Evolutionary conservation across 441 rosid species (phyloP).

Genomic region (Gossypium gossypioides): DNA sequence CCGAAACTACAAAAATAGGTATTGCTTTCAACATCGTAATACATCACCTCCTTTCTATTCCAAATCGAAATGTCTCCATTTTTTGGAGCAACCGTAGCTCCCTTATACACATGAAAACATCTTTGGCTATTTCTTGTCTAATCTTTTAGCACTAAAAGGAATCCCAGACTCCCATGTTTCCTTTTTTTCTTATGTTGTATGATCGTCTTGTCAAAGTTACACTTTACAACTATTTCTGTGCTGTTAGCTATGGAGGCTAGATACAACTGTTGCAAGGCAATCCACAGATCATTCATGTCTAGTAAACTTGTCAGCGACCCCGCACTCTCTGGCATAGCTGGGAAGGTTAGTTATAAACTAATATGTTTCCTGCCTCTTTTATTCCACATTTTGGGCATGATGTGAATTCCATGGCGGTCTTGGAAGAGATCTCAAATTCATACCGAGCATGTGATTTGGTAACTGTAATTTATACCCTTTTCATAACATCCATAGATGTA

Average conservation of each 20-base stretch:
- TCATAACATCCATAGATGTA: neutral
- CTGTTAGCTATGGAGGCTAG: constrained; percentile 66
- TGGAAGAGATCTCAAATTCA: neutral
- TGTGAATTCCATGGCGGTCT: no score
- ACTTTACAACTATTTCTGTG: neutral
- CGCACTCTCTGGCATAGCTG: constrained; percentile 38
- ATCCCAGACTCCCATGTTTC: neutral
- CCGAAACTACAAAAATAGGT: constrained; percentile 76
- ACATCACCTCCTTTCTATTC: neutral
- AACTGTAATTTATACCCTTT: neutral
- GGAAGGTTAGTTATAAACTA: constrained; percentile 41
- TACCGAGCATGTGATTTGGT: neutral
- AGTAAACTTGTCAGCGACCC: constrained; percentile 51
- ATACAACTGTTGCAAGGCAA: constrained; percentile 68
- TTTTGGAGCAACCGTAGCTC: neutral
- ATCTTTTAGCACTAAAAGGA: neutral
- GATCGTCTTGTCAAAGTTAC: neutral
- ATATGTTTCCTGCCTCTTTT: neutral
- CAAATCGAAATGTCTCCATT: neutral
- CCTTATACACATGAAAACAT: neutral
- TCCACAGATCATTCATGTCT: constrained; percentile 47
- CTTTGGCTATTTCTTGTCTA: neutral
- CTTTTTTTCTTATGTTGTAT: neutral
- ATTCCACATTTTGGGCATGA: neutral
- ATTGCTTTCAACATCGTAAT: neutral